Evolutionary conservation across 2,329 filamentous ascomycete genomes (phyloP), one percentile per base, ranked within the genome.

Genomic region (Hypoxylon sp.): DNA sequence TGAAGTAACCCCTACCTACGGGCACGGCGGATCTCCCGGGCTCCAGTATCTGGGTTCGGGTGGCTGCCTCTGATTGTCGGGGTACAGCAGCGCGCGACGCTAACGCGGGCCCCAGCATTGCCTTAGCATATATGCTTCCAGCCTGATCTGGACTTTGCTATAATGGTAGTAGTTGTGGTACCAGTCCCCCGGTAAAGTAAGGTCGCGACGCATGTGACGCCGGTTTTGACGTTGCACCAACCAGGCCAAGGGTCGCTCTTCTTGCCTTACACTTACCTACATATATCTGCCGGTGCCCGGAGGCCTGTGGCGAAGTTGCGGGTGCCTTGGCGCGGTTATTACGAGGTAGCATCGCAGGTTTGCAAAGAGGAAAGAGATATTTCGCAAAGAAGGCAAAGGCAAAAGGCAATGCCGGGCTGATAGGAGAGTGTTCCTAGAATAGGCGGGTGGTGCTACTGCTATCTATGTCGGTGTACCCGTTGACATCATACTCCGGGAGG

Each of bases 301-400:
- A 41, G 37, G 37, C 15, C n/a, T 41, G 37, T 41, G 37, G 37
- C 37, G 37, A 41, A 39, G 6, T 7, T 20, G 10, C n/a, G 37
- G 7, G 13, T 4, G 30, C 15, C 37, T 41, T 41, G 37, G 37
- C 37, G n/a, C 37, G n/a, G n/a, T 20, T 6, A 20, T 41, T 41
- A 41, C 37, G 37, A 41, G 37, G 37, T 41, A 41, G 37, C 37
- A 41, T 41, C 37, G 37, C 37, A 41, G 37, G 37, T 37, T 26
- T 26, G 6, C 13, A 13, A 37, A 15, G 5, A 37, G 32, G 10
- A 3, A 34, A 13, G 2, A 34, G n/a, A n/a, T n/a, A n/a, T n/a
- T n/a, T 37, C 32, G 13, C 32, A 15, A 37, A n/a, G n/a, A 13
- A 34, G 30, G 30, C 13, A 34, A 34, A 34, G 30, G 10, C 30